phyloP scores from a whole-genome alignment of 2,329 filamentous ascomycete genomes.

The Corniculantispora saksenae region DNA sequence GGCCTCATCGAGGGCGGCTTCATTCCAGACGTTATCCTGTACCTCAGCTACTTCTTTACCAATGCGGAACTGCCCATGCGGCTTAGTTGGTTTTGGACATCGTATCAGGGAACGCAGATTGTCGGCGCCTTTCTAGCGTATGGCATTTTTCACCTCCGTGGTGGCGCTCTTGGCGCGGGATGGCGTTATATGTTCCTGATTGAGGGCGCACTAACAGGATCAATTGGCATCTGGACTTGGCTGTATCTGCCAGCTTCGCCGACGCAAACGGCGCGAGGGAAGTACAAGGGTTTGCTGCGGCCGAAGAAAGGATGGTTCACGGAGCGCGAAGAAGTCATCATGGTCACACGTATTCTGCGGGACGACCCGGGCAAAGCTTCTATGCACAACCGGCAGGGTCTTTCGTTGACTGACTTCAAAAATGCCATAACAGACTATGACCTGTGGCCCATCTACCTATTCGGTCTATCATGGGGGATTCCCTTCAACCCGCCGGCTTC shows the following conservation, averaged over 20 bases:
- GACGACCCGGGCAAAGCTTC: slow-evolving; percentile 57
- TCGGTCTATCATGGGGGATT: slow-evolving; percentile 51
- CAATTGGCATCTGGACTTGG: slow-evolving; percentile 53
- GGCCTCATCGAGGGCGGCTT: slow-evolving; percentile 49
- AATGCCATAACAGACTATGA: slow-evolving; percentile 46
- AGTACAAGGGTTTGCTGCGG: slow-evolving; percentile 50
- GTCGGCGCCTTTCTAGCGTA: slow-evolving; percentile 39
- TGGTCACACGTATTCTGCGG: slow-evolving; percentile 61
- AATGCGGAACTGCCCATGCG: slow-evolving; percentile 67
- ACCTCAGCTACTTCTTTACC: slow-evolving; percentile 76
- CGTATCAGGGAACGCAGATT: slow-evolving; percentile 59
- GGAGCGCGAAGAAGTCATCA: slow-evolving; percentile 68
- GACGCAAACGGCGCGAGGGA: slow-evolving; percentile 55
- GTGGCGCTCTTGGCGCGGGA: slow-evolving; percentile 46
- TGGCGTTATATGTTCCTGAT: slow-evolving; percentile 53
- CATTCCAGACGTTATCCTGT: slow-evolving; percentile 58
- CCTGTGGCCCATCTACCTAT: slow-evolving; percentile 52
- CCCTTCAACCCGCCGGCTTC: slow-evolving; percentile 47
- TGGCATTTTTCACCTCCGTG: slow-evolving; percentile 40
- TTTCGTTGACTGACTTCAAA: slow-evolving; percentile 44
- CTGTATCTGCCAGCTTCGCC: slow-evolving; percentile 66
- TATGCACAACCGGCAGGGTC: slow-evolving; percentile 46
- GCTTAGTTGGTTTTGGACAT: slow-evolving; percentile 69
- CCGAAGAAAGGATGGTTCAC: slow-evolving; percentile 63
- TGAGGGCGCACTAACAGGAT: slow-evolving; percentile 37